Evolutionary conservation across 768 basidiomycete genomes (phyloP).

Genomic region (Vararia minispora): DNA sequence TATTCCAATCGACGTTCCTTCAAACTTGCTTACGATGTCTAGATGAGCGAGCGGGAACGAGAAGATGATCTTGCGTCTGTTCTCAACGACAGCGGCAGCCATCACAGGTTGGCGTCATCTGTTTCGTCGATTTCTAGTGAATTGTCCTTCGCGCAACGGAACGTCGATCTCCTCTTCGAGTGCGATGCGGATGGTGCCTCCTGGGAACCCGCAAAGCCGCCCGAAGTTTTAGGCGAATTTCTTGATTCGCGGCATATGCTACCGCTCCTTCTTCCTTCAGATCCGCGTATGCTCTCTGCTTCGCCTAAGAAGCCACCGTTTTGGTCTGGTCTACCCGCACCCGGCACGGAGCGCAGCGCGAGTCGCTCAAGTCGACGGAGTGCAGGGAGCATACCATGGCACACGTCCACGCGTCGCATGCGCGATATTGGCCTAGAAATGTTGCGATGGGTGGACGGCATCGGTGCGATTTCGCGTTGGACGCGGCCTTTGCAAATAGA

Average conservation of each 20-base stretch:
- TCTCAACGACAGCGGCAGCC: slow-evolving; percentile 19
- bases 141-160: slow-evolving; percentile 31
- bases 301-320: slow-evolving; percentile 38
- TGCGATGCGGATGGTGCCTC: slow-evolving; percentile 45
- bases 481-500: slow-evolving; percentile 31
- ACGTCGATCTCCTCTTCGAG: slow-evolving; percentile 77
- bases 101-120: slow-evolving; percentile 19
- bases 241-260: slow-evolving; percentile 92
- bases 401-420: slow-evolving; percentile 44
- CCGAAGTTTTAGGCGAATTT: slow-evolving; percentile 81
- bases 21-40: neutral
- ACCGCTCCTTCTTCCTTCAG: slow-evolving; percentile 72
- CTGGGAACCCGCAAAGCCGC: slow-evolving; percentile 72
- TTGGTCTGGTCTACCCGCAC: slow-evolving; percentile 22
- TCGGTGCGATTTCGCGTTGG: slow-evolving; percentile 52
- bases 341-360: slow-evolving; percentile 18
- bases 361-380: slow-evolving; percentile 31
- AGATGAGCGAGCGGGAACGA: slow-evolving; percentile 62
- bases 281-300: slow-evolving; percentile 68
- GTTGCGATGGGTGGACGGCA: slow-evolving; percentile 63
- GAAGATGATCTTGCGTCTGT: slow-evolving; percentile 48
- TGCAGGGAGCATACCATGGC: slow-evolving; percentile 39
- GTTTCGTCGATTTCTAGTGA: slow-evolving; percentile 18
- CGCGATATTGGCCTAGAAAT: slow-evolving; percentile 49
- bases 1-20: neutral